These are phyloP conservation scores for Leccinum angustisporum DNA, from an alignment of 1,284 basidiomycete species.

Conservation along the genomic window DNA sequence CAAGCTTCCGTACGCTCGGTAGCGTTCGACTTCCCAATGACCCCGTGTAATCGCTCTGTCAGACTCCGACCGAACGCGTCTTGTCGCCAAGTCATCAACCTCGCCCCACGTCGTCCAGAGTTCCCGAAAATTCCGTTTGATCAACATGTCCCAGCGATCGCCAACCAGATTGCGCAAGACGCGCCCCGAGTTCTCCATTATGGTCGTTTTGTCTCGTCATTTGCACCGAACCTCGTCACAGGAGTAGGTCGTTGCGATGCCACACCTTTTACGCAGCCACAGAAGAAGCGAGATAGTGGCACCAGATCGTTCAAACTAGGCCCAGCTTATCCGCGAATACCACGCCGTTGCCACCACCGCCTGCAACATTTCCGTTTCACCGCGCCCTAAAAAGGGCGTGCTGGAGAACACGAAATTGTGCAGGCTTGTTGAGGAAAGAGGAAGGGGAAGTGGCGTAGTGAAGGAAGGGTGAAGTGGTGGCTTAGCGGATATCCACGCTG, in stretches of 20 bases:
- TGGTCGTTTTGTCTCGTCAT: conserved; percentile 1
- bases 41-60: background rate
- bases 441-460: background rate
- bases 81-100: background rate
- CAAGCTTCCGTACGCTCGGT: background rate
- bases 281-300: background rate
- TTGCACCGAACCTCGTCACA: conserved; percentile 5
- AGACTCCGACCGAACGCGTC: background rate
- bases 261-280: background rate
- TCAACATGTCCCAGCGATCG: background rate
- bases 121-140: background rate
- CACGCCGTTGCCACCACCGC: conserved; percentile 8
- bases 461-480: background rate
- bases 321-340: background rate
- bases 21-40: background rate
- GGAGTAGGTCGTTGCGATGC: background rate
- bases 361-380: conserved; percentile 6
- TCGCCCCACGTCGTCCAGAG: background rate
- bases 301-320: conserved; percentile 5
- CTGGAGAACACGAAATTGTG: conserved; percentile 14
- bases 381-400: conserved; percentile 19
- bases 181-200: conserved; percentile 3
- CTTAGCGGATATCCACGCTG: background rate
- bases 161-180: background rate
- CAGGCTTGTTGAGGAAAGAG: background rate